A percentile compares a stretch with the other conserved stretches of the same genome.
These are phyloP conservation scores for Lupinus albus DNA, from an alignment of 306 rosid genomes.

Conservation along the genomic window DNA sequence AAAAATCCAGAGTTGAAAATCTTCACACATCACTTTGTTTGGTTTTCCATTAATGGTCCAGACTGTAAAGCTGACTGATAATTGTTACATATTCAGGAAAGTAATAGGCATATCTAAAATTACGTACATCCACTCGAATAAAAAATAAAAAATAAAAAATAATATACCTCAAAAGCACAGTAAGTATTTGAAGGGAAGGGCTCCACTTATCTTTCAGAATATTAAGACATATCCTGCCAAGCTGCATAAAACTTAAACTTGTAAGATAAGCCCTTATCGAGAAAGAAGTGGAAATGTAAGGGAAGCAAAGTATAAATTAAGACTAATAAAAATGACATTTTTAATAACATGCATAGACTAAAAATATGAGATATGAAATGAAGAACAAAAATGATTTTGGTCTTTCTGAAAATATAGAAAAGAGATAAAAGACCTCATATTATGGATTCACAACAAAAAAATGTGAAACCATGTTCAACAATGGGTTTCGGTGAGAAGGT, in stretches of 20 bases:
- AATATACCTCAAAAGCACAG: constrained; percentile 83
- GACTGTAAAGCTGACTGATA: not conserved
- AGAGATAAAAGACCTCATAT: no score
- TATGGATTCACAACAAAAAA: no score
- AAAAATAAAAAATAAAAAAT: constrained; percentile 22
- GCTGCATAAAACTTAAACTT: constrained; percentile 49
- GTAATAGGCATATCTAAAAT: not conserved
- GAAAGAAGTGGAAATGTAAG: constrained; percentile 21
- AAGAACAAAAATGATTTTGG: no score
- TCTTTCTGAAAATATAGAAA: no score
- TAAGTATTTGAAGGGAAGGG: constrained; percentile 88
- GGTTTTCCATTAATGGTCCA: not conserved
- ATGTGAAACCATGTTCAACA: no score
- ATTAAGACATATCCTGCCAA: constrained; percentile 92
- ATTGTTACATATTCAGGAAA: constrained; percentile 23
- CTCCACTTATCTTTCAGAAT: constrained; percentile 94
- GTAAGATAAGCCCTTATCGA: constrained; percentile 23
- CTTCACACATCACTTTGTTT: not conserved
- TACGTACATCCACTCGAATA: not conserved
- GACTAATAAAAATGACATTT: no score
- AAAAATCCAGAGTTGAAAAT: not conserved
- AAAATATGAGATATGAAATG: no score
- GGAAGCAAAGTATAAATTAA: constrained; percentile 30
- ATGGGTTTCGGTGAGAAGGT: no score
- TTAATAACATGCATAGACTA: no score